phyloP scores from a whole-genome alignment of 1,284 basidiomycete species.

The Sanguinoderma infundibulare region DNA sequence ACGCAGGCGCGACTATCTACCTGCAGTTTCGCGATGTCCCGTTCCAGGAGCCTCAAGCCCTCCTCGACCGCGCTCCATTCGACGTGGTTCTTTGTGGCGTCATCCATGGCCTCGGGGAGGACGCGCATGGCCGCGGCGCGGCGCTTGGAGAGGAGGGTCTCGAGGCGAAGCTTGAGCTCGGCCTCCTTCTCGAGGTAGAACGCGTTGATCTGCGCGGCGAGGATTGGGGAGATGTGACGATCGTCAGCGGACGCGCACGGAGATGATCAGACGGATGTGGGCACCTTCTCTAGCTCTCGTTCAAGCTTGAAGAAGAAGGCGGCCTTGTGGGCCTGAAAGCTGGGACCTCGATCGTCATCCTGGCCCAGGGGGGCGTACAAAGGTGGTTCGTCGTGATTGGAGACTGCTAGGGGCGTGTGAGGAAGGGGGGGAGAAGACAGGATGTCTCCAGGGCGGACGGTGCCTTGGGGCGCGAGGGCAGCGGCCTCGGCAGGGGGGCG shows the following conservation, averaged over 20 bases:
- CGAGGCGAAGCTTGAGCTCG: constrained; percentile 89
- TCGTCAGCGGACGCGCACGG: neutral
- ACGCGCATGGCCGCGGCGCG: constrained; percentile 79
- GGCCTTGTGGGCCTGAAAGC: constrained; percentile 93
- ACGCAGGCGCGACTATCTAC: constrained; percentile 45
- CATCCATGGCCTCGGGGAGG: constrained; percentile 64
- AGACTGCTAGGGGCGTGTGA: neutral
- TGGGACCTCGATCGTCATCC: constrained; percentile 71
- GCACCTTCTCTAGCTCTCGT: constrained; percentile 95
- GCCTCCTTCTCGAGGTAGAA: constrained; percentile 99
- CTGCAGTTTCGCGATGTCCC: constrained; percentile 96
- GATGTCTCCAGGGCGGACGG: constrained; percentile 69
- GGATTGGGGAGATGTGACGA: neutral
- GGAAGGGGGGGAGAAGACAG: constrained; percentile 31
- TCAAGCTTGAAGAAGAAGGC: constrained; percentile 99
- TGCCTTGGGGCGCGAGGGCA: constrained; percentile 76
- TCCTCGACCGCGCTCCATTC: constrained; percentile 96
- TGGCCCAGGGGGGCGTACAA: constrained; percentile 63
- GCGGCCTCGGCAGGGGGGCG: constrained; percentile 89
- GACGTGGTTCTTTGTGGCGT: constrained; percentile 66
- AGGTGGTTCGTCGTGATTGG: constrained; percentile 46
- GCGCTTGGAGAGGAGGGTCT: constrained; percentile 93
- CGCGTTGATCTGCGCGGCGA: constrained; percentile 87
- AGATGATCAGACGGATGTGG: constrained; percentile 15
- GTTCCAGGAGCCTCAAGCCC: constrained; percentile 93